A percentile compares a stretch with the other conserved stretches of the same genome.
phyloP scores from a whole-genome alignment of 176 grass and related monocot genomes.

The Avena insularis region DNA sequence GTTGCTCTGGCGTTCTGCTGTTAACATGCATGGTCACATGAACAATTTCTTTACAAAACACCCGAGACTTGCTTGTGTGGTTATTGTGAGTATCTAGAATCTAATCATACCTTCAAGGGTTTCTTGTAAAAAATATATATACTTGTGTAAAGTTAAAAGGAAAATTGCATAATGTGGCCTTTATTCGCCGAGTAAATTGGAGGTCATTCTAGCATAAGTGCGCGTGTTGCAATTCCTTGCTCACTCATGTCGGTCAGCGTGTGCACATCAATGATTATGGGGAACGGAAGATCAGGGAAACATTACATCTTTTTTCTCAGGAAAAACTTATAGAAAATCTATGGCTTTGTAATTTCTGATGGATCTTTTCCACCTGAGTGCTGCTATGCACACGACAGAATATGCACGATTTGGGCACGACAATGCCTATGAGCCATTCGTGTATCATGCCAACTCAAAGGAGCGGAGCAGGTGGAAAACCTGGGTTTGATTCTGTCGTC shows the following conservation, averaged over 20 bases:
- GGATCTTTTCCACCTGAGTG: no score
- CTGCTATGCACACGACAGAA: no score
- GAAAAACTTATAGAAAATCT: no score
- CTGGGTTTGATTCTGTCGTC: no score
- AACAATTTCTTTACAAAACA: background rate
- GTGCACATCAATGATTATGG: no score
- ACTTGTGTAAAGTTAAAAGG: slow-evolving; percentile 41
- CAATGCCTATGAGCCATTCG: no score
- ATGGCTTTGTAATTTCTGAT: no score
- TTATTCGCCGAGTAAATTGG: background rate
- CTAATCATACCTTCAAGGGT: background rate
- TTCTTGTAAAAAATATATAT: background rate
- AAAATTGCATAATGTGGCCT: background rate
- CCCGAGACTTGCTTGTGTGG: slow-evolving; percentile 18
- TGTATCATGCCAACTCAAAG: no score
- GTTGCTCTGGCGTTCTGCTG: background rate
- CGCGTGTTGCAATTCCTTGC: background rate
- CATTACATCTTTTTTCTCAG: no score
- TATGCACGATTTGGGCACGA: no score
- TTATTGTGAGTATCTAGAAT: slow-evolving; percentile 17
- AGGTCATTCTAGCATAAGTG: slow-evolving; percentile 5
- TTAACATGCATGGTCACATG: slow-evolving; percentile 27
- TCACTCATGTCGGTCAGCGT: background rate
- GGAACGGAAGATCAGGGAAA: no score
- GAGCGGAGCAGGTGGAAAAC: no score